Conservation (phyloP, 1,139 yeast genomes). For the Scheffersomyces titani region DNA sequence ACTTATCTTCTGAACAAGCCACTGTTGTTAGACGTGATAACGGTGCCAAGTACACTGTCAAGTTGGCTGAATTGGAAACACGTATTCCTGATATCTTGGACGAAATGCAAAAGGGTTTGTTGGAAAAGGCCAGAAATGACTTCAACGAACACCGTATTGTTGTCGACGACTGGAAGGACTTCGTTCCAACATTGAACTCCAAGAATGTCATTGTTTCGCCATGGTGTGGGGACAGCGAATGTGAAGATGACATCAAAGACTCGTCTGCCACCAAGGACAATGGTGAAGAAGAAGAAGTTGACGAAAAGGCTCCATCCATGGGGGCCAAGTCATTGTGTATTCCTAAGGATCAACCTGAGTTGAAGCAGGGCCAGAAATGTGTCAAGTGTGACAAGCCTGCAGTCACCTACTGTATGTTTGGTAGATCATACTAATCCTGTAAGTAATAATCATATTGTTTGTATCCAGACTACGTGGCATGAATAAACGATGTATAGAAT, state of each 20-base stretch:
- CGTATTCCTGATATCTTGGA: conserved; percentile 77
- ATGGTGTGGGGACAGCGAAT: conserved; percentile 93
- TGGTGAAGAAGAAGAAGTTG: conserved; percentile 83
- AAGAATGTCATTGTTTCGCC: conserved; percentile 92
- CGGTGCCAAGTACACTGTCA: conserved; percentile 69
- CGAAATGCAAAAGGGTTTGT: conserved; percentile 75
- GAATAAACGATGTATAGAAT: background rate
- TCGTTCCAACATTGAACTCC: conserved; percentile 88
- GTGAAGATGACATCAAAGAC: conserved; percentile 97
- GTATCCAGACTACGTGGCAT: background rate
- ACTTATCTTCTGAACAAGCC: conserved; percentile 75
- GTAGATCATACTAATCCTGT: conserved; percentile 73
- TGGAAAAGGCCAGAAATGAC: conserved; percentile 72
- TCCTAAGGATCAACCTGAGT: conserved; percentile 87
- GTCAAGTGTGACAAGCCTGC: conserved; percentile 80
- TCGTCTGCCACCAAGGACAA: conserved; percentile 81
- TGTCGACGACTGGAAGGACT: conserved; percentile 87
- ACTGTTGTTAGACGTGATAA: conserved; percentile 93
- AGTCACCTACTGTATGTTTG: conserved; percentile 85
- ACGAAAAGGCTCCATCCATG: conserved; percentile 97
- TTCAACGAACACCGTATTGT: conserved; percentile 81
- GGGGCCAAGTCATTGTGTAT: conserved; percentile 99
- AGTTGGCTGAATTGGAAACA: conserved; percentile 65
- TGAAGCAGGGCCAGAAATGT: conserved; percentile 81
- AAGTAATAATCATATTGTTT: background rate